Evolutionary conservation across 768 basidiomycete species (phyloP).

Genomic region (Strobilomyces dryophilus): DNA sequence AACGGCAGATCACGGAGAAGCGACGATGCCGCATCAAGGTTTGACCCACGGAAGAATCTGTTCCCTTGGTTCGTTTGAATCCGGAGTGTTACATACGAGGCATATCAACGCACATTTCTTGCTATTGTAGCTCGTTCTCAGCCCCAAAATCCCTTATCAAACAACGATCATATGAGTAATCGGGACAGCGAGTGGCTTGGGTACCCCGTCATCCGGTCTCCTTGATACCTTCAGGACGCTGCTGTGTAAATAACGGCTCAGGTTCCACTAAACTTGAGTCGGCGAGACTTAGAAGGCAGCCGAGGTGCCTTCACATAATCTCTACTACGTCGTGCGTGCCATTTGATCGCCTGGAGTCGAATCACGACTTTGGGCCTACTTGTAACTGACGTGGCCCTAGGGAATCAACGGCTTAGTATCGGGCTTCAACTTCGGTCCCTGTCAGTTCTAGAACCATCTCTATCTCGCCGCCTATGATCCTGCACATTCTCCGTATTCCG

Average conservation of each 20-base stretch:
- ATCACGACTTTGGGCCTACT: not conserved
- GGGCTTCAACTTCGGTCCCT: constrained; percentile 69
- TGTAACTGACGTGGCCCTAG: constrained; percentile 16
- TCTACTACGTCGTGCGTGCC: constrained; percentile 47
- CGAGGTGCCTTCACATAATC: no score
- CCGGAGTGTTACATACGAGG: no score
- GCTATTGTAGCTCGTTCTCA: no score
- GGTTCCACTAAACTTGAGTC: not conserved
- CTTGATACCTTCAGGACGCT: not conserved
- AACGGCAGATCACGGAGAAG: not conserved
- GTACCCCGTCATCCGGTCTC: not conserved
- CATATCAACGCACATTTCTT: not conserved
- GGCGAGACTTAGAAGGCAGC: no score
- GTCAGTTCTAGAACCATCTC: constrained; percentile 71
- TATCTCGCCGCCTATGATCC: constrained; percentile 74
- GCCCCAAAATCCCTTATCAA: no score
- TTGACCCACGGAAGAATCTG: not conserved
- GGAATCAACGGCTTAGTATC: constrained; percentile 69
- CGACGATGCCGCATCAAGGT: not conserved
- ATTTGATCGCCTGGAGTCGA: no score
- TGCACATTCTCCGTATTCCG: constrained; percentile 49
- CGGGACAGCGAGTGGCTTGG: not conserved
- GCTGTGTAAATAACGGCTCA: not conserved
- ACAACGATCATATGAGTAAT: no score
- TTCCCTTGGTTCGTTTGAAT: not conserved